These are phyloP conservation scores for Croton laevigatus DNA, from an alignment of 441 rosid genomes.

Conservation along the genomic window DNA sequence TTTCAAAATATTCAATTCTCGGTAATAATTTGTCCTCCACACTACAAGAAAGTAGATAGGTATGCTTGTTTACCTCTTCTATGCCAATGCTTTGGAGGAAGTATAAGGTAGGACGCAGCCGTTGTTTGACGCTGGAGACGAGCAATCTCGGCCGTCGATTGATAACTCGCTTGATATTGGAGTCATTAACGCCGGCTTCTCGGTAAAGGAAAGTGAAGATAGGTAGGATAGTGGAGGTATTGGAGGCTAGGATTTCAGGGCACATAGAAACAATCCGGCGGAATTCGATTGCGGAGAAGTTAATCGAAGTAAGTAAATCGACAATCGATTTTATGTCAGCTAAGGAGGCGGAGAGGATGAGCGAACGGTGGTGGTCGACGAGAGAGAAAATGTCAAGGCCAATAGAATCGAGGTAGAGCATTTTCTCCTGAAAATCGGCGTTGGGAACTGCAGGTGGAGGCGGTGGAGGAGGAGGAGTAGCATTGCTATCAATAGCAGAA, in stretches of 20 bases:
- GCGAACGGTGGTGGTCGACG: slow-evolving; percentile 46
- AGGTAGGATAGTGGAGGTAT: slow-evolving; percentile 43
- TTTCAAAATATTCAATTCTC: slow-evolving; percentile 58
- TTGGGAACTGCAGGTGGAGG: slow-evolving; percentile 22
- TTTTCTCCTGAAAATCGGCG: slow-evolving; percentile 58
- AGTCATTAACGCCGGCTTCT: slow-evolving; percentile 55
- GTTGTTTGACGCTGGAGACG: slow-evolving; percentile 55
- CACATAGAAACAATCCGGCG: slow-evolving; percentile 79
- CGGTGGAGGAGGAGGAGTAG: slow-evolving; percentile 26
- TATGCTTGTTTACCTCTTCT: slow-evolving; percentile 53
- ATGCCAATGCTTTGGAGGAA: slow-evolving; percentile 82
- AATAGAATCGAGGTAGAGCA: slow-evolving; percentile 75
- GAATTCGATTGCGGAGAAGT: slow-evolving; percentile 52
- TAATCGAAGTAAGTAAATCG: slow-evolving; percentile 53
- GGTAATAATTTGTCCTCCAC: slow-evolving; percentile 72
- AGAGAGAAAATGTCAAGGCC: slow-evolving; percentile 72
- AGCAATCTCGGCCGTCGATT: slow-evolving; percentile 83
- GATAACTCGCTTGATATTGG: slow-evolving; percentile 51
- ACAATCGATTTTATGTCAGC: slow-evolving; percentile 54
- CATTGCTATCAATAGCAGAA: slow-evolving; percentile 6
- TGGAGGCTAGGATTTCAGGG: slow-evolving; percentile 55
- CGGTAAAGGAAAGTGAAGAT: slow-evolving; percentile 87
- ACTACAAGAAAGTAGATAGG: slow-evolving; percentile 70
- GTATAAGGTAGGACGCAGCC: slow-evolving; percentile 68
- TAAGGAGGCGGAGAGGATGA: slow-evolving; percentile 48